phyloP scores from a whole-genome alignment of 495 filamentous ascomycete genomes.

The Articulospora tetracladia region DNA sequence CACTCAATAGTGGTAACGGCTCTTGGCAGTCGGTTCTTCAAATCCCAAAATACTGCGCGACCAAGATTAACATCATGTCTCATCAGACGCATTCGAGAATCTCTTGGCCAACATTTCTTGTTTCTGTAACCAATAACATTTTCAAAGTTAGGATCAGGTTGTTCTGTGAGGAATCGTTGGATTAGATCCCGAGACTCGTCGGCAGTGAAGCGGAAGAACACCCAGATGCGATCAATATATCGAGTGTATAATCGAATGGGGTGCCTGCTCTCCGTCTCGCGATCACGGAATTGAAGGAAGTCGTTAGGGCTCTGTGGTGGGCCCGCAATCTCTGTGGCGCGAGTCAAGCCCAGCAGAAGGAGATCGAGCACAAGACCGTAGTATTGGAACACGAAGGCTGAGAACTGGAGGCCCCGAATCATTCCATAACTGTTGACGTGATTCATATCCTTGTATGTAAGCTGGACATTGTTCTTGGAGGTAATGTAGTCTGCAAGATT shows the following conservation, averaged over 20 bases:
- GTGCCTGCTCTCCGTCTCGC: slow-evolving; percentile 84
- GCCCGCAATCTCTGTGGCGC: slow-evolving; percentile 95
- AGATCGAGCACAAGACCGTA: slow-evolving; percentile 96
- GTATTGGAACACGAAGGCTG: slow-evolving; percentile 98
- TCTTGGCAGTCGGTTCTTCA: slow-evolving; percentile 94
- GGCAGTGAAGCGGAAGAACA: slow-evolving; percentile 88
- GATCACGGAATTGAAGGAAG: slow-evolving; percentile 95
- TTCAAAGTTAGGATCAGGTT: slow-evolving; percentile 98
- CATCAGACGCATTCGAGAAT: slow-evolving; percentile 98
- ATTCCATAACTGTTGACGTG: slow-evolving; percentile 98
- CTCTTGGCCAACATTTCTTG: slow-evolving; percentile 99
- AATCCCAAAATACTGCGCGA: slow-evolving; percentile 96
- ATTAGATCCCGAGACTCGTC: slow-evolving; percentile 96
- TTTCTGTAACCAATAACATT: slow-evolving; percentile 99
- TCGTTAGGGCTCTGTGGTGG: slow-evolving; percentile 97
- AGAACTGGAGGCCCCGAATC: slow-evolving; percentile 97
- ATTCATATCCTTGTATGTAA: slow-evolving; percentile 99
- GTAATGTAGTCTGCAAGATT: slow-evolving; percentile 99
- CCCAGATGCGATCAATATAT: slow-evolving; percentile 98
- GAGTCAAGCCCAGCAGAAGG: slow-evolving; percentile 85
- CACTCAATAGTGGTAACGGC: slow-evolving; percentile 97
- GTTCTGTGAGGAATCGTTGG: slow-evolving; percentile 95
- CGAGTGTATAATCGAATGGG: slow-evolving; percentile 95
- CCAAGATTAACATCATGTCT: slow-evolving; percentile 98
- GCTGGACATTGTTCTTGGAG: slow-evolving; percentile 98